phyloP scores from a whole-genome alignment of 225 moss, liverwort and hornwort genomes.

The Physcomitrium patens region DNA sequence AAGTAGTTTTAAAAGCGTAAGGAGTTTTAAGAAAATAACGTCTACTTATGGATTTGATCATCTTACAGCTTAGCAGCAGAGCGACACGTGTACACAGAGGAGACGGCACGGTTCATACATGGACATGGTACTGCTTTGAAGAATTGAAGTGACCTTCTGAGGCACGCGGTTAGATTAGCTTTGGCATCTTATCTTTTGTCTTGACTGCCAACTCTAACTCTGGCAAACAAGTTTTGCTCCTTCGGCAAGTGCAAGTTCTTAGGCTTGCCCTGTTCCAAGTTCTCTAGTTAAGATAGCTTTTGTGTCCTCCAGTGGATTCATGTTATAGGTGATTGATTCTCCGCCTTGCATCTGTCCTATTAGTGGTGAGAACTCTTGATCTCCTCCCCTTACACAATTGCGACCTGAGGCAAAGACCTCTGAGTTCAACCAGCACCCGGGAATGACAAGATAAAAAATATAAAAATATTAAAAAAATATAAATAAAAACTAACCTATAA shows the following conservation, averaged over 20 bases:
- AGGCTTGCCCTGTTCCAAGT: background rate
- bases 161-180: background rate
- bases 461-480: no score
- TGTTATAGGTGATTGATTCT: no score
- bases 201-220: background rate
- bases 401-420: no score
- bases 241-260: background rate
- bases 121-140: conserved; percentile 79
- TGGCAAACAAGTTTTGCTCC: conserved; percentile 38
- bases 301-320: no score
- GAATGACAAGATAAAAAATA: no score
- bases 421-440: no score
- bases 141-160: conserved; percentile 26
- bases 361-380: no score
- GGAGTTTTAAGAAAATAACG: background rate
- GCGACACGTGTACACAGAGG: conserved; percentile 91
- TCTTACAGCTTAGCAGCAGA: conserved; percentile 70
- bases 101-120: conserved; percentile 90
- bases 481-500: no score
- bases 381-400: no score
- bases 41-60: conserved; percentile 19
- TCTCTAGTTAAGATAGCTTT: background rate
- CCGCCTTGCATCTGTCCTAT: no score
- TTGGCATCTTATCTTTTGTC: no score
- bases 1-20: background rate